Conservation (phyloP, 805 yeast species). For the Candida nemodendra region DNA sequence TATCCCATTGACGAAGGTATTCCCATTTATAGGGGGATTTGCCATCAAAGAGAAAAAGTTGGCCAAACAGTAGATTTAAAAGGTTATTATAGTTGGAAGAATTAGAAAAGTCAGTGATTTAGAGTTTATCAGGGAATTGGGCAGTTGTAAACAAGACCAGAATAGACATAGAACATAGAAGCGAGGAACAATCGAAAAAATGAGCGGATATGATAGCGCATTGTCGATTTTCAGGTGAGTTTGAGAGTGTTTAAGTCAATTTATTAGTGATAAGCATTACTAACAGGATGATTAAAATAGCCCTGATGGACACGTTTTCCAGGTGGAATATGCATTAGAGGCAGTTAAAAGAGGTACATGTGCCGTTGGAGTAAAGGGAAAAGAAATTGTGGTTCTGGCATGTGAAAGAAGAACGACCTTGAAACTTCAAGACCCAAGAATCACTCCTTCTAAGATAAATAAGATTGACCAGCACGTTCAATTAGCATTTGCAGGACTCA, state of each 20-base stretch:
- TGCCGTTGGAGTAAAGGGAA: conserved; percentile 95
- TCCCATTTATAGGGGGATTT: background rate
- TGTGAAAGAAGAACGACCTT: conserved; percentile 95
- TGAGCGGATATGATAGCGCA: conserved; percentile 99
- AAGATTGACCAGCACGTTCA: conserved; percentile 87
- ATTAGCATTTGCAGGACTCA: conserved; percentile 93
- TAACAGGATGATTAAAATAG: no score
- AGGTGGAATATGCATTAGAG: conserved; percentile 96
- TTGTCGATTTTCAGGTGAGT: conserved; percentile 92
- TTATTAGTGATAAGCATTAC: no score
- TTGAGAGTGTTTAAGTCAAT: no score
- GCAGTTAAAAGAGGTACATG: conserved; percentile 98
- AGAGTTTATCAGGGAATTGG: no score
- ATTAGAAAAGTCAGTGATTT: no score
- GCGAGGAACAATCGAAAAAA: conserved; percentile 27
- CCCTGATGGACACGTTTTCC: conserved; percentile 99
- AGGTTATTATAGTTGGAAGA: no score
- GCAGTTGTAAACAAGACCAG: conserved; percentile 2
- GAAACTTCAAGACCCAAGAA: conserved; percentile 94
- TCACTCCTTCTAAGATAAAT: conserved; percentile 92
- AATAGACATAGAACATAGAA: no score
- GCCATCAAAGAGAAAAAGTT: background rate
- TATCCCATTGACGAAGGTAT: no score
- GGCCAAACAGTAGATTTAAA: no score
- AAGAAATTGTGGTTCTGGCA: conserved; percentile 84